Base-by-base conservation (phyloP, 805 yeast species). In the Wickerhamiella azymoides region DNA sequence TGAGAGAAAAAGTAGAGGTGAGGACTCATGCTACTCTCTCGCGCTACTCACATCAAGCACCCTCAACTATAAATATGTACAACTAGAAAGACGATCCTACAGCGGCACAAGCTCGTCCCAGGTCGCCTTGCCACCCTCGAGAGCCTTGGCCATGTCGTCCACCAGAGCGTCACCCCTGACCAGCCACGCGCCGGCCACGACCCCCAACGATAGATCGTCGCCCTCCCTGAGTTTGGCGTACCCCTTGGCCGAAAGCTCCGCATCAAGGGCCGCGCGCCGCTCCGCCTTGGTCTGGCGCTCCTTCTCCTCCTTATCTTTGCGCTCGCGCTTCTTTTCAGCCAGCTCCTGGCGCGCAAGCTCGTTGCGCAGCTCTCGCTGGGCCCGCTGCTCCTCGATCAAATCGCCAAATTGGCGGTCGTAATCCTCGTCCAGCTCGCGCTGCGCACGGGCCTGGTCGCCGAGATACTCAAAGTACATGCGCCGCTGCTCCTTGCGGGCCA, bases 401-500 rank as follows among this genome's bases (percentile, higher is more conserved):
- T 61, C 65, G 25, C 59, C 62, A 43, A 57, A 59, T 51, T 48
- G 42, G 35, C 56, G 52, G 28, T 59, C 57, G 47, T 51, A 59
- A 16, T 48, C 42, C 33, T 48, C 41, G n/a, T 54, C 50, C 10
- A 48, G 52, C 27, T 48, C 49, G 8, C 55, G 47, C 30, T 52
- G 52, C n/a, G 49, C 55, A 33, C 54, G 61, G 18, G 61, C 61
- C 47, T 48, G 49, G 45, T 57, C 57, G 17, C 63, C 52, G 21
- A 61, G 55, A 42, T 51, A 57, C 50, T 62, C 65, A 45, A 51
- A 55, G 47, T 58, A 62, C 24, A 60, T 60, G 5, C 64, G 47
- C n/a, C 59, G 52, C 43, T 54, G 61, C 35, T 60, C 65, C 28
- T 57, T 45, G 18, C 52, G 43, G 6, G 62, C 64, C 30, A 60